phyloP scores from a whole-genome alignment of 805 yeast species.

The Cyberlindnera suaveolens region DNA sequence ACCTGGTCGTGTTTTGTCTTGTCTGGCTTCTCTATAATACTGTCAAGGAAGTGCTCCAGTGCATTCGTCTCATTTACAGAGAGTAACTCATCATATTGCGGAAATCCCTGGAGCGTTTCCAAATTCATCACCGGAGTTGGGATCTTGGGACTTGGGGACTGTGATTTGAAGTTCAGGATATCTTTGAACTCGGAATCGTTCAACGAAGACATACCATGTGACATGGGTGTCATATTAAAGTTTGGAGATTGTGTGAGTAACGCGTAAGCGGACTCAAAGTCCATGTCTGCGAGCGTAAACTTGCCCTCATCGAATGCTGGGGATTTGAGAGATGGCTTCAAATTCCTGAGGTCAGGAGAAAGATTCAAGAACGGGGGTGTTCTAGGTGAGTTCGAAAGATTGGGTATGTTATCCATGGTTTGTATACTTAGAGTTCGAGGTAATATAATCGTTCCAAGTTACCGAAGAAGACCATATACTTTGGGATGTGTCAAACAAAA shows the following conservation, averaged over 20 bases:
- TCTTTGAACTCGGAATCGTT: conserved; percentile 6
- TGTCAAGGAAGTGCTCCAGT: conserved; percentile 23
- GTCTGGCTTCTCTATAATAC: conserved; percentile 22
- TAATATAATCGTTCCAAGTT: too few species aligned
- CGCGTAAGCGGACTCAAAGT: conserved; percentile 25
- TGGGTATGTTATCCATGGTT: conserved; percentile 9
- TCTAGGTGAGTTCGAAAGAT: conserved; percentile 6
- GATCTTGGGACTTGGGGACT: conserved; percentile 11
- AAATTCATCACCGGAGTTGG: conserved; percentile 7
- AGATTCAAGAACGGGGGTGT: conserved; percentile 11
- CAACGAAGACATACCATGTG: not conserved
- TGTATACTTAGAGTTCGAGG: not conserved
- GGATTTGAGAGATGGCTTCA: conserved; percentile 7
- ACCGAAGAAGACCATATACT: too few species aligned
- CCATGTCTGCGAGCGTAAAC: conserved; percentile 18
- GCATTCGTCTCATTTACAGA: conserved; percentile 24
- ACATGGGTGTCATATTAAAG: conserved; percentile 4
- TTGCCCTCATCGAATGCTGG: conserved; percentile 4
- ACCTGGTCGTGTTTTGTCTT: not conserved
- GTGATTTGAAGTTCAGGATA: conserved; percentile 6
- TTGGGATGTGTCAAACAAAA: too few species aligned
- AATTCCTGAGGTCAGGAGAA: conserved; percentile 10
- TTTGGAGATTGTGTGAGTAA: conserved; percentile 21
- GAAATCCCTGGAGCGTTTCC: conserved; percentile 14
- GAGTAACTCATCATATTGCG: conserved; percentile 17